A percentile compares a stretch with the other conserved stretches of the same genome.
Conservation (phyloP, 768 basidiomycete genomes). For the Amanita rubescens region DNA sequence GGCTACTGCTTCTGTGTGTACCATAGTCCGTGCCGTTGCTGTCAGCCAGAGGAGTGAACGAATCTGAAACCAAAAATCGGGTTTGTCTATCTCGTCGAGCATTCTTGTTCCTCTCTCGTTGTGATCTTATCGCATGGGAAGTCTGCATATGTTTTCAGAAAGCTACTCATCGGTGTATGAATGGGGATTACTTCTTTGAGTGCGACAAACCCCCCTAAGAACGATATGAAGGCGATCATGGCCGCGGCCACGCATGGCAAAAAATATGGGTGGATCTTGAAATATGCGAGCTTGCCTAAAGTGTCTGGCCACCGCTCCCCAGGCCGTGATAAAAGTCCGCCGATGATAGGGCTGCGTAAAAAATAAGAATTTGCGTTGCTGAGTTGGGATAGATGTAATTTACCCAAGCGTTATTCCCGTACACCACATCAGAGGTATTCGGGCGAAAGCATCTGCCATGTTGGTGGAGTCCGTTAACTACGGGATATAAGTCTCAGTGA, state of each 20-base stretch:
- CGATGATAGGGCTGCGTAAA: constrained; percentile 17
- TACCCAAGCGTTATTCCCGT: constrained; percentile 25
- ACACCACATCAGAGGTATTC: constrained; percentile 29
- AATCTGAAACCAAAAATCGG: neutral
- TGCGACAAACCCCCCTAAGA: constrained; percentile 14
- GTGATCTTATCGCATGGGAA: neutral
- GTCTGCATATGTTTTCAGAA: neutral
- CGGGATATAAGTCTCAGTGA: constrained; percentile 15
- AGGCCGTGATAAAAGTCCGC: constrained; percentile 26
- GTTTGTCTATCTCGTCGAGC: neutral
- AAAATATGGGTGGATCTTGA: constrained; percentile 27
- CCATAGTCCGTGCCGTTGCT: neutral
- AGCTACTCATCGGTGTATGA: neutral
- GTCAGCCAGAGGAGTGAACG: neutral
- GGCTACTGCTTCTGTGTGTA: neutral
- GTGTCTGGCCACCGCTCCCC: constrained; percentile 19
- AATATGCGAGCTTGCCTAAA: constrained; percentile 18
- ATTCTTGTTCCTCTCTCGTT: neutral
- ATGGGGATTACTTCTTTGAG: constrained; percentile 22
- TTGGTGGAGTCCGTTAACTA: constrained; percentile 35
- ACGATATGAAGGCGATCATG: constrained; percentile 15
- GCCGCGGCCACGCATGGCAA: constrained; percentile 27
- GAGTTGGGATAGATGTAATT: no score
- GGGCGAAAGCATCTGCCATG: constrained; percentile 29
- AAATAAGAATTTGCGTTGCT: neutral